Evolutionary conservation across 768 basidiomycete species (phyloP), one percentile per base, ranked within the genome.

Genomic region (Cubamyces lactineus): DNA sequence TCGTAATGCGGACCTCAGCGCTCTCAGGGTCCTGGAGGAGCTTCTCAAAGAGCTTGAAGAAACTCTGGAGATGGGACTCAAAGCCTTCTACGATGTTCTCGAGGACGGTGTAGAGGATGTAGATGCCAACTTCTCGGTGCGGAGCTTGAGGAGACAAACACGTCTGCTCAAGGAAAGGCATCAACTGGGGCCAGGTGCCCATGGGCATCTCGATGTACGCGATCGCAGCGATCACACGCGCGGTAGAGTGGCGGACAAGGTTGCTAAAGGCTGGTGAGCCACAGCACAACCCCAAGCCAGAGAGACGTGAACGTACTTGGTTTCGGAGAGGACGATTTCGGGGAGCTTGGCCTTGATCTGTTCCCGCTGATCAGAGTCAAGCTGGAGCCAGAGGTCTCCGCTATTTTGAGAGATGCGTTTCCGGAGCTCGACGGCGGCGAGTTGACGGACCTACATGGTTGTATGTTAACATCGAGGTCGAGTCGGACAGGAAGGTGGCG

Each of bases 391-490:
- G 34, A 96, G 76, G 72, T 83, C 85, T 52, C 89, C 91, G 67
- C 89, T 91, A 69, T 88, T 88, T 72, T 86, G 84, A 26, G 82
- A 74, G 62, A 98, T 85, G 60, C 96, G 91, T 81, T 99, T 99
- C 69, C 96, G 85, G 73, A 98, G 82, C 77, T 99, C 97, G 57
- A 98, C 95, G 8, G 96, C 95, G 50, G 96, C 93, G 21, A 99
- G 84, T 86, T 99, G 97, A 63, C 95, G 92, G 65, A 98, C 87
- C 96, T 99, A 53, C 1, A n/a, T 4, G 13, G 1, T 19, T n/a
- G 12, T 21, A 13, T 19, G 43, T 56, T 19, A 56, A 34, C n/a
- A 13, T 13, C 15, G 26, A 34, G 23, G 13, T 49, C 2, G 13
- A 12, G 23, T 19, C 26, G 23, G 8, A 16, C 17, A 4, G 12